Conservation (phyloP, 2,329 filamentous ascomycete genomes). For the Fusarium sp. region DNA sequence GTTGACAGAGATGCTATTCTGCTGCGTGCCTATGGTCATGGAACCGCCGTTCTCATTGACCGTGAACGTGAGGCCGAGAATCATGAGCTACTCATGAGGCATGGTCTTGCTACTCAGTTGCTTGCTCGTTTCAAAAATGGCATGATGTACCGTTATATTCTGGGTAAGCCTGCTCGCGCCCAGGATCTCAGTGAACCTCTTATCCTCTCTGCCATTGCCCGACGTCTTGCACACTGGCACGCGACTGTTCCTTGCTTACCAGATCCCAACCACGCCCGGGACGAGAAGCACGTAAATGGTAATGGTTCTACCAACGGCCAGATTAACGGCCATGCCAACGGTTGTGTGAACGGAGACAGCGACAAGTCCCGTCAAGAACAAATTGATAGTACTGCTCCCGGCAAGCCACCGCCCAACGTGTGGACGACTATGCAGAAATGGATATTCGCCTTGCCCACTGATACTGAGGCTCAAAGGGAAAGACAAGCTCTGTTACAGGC, state of each 20-base stretch:
- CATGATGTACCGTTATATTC: constrained; percentile 92
- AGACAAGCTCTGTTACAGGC: constrained; percentile 76
- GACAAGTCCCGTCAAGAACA: constrained; percentile 51
- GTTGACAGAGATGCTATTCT: constrained; percentile 88
- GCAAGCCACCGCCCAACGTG: constrained; percentile 82
- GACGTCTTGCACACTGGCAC: constrained; percentile 92
- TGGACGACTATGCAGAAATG: constrained; percentile 98
- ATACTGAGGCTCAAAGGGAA: constrained; percentile 74
- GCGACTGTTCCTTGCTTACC: constrained; percentile 72
- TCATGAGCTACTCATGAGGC: constrained; percentile 86
- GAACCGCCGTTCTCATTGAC: constrained; percentile 95
- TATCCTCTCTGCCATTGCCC: constrained; percentile 86
- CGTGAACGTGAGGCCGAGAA: constrained; percentile 83
- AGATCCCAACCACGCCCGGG: constrained; percentile 42
- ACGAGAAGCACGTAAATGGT: constrained; percentile 47
- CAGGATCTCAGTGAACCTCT: constrained; percentile 80
- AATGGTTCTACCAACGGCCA: constrained; percentile 50
- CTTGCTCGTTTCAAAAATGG: constrained; percentile 95
- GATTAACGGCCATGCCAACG: constrained; percentile 45
- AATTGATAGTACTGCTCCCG: constrained; percentile 66
- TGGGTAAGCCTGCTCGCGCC: constrained; percentile 81
- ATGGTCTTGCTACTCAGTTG: constrained; percentile 85
- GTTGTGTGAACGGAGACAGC: constrained; percentile 44
- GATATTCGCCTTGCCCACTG: constrained; percentile 84
- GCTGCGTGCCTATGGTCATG: constrained; percentile 92